Percentiles rank a stretch among this genome's conserved stretches.
These are phyloP conservation scores for Zygotorulaspora danielsina DNA, from an alignment of 805 yeast genomes.

Conservation along the genomic window DNA sequence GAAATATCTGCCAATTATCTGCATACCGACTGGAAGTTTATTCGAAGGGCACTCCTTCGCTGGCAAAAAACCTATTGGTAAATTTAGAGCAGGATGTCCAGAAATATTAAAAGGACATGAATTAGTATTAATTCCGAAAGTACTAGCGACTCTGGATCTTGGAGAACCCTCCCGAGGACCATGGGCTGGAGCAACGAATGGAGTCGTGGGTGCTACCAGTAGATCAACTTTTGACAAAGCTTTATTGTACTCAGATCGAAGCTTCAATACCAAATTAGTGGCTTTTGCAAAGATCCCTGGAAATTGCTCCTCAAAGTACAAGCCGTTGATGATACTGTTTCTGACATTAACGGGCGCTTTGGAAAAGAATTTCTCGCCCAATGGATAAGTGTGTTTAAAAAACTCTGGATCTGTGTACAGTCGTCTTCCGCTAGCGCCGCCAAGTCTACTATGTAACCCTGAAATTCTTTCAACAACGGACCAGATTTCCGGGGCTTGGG, in stretches of 20 bases:
- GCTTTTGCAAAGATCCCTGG: constrained; percentile 37
- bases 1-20: constrained; percentile 35
- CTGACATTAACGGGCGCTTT: constrained; percentile 16
- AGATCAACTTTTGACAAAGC: constrained; percentile 34
- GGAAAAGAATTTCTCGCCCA: constrained; percentile 17
- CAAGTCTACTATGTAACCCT: constrained; percentile 14
- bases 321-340: constrained; percentile 32
- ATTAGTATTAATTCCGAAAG: constrained; percentile 37
- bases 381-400: constrained; percentile 18
- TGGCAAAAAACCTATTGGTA: constrained; percentile 36
- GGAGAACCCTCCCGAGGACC: constrained; percentile 28
- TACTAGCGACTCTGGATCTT: constrained; percentile 25
- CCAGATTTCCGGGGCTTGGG: constrained; percentile 39
- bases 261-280: constrained; percentile 33
- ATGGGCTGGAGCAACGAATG: constrained; percentile 32
- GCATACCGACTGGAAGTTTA: constrained; percentile 38
- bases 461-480: constrained; percentile 33
- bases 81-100: constrained; percentile 39
- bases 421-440: constrained; percentile 15
- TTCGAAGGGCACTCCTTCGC: constrained; percentile 31
- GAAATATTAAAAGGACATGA: constrained; percentile 38
- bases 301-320: constrained; percentile 31
- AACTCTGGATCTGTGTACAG: constrained; percentile 17
- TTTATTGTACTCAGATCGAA: constrained; percentile 33
- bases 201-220: constrained; percentile 35